Evolutionary conservation across 306 rosid species (phyloP), one percentile per base, ranked within the genome.

Genomic region (Castanea crenata): DNA sequence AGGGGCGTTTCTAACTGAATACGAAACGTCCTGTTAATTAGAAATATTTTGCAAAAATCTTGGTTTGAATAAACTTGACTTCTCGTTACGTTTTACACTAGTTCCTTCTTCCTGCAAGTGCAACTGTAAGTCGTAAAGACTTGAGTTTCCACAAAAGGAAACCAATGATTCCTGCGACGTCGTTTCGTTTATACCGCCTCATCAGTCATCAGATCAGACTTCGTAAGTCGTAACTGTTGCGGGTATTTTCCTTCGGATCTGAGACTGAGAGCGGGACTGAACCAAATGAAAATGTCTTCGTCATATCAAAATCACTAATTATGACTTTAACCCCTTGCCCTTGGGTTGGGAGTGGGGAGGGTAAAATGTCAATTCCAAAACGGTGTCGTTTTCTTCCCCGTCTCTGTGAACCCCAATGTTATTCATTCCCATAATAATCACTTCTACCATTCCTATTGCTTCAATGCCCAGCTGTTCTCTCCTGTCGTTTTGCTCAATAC

Each of bases 401-500:
- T 54, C 54, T 14, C 1, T 19, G 16, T 21, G 38, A 32, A 31
- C 6, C 63, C 72, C 21, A 31, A 9, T 41, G 16, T 49, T 49
- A 49, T 49, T 49, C 54, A 49, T 3, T 49, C 16, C 5, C 54
- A 13, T 49, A 49, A 49, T 49, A 3, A 13, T 49, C 14, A 10
- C 0, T 49, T 49, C 54, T 73, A 52, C 19, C 11, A 27, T 55
- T 69, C 14, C 7, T n/a, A 20, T n/a, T 12, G 3, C 4, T 34
- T 44, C 44, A 51, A 2, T 72, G 68, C 76, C 44, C 74, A 77
- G 84, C 85, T 85, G 80, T 82, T 67, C n/a, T 63, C 69, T 54
- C 49, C 2, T 83, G 89, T 86, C 88, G 55, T 62, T 84, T 83
- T 83, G 56, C 55, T 65, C 41, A 5, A 21, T 62, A 78, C 83